Conservation (phyloP, 2,329 filamentous ascomycete species). For the Penicillium sp. region DNA sequence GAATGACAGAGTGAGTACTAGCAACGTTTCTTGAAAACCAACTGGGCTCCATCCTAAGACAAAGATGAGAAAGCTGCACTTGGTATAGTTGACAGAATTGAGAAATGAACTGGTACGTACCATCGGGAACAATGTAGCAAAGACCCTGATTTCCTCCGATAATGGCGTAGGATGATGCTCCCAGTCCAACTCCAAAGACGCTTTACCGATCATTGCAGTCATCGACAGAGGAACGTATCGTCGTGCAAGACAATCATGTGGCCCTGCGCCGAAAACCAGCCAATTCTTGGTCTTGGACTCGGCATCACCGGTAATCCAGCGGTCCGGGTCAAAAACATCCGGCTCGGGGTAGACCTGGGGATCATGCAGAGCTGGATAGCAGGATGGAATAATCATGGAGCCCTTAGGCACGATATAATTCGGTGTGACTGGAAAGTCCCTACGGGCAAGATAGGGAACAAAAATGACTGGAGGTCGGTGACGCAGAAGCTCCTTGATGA, state of each 20-base stretch:
- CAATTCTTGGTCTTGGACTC: constrained; percentile 50
- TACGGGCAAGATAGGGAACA: constrained; percentile 49
- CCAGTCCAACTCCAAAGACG: constrained; percentile 48
- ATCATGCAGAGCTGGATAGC: constrained; percentile 50
- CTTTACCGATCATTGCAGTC: constrained; percentile 51
- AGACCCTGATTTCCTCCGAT: constrained; percentile 40
- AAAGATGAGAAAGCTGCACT: too few species aligned
- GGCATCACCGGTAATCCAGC: constrained; percentile 50
- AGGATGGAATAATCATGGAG: constrained; percentile 48
- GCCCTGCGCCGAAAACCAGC: constrained; percentile 49
- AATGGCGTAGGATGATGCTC: constrained; percentile 43
- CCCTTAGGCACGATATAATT: constrained; percentile 48
- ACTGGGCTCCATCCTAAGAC: too few species aligned
- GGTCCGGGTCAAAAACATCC: constrained; percentile 47
- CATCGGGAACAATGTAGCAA: constrained; percentile 48
- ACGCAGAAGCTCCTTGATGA: constrained; percentile 51
- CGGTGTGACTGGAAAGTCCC: constrained; percentile 45
- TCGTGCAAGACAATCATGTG: constrained; percentile 48
- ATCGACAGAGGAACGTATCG: constrained; percentile 49
- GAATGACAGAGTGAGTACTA: too few species aligned
- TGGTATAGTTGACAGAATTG: too few species aligned
- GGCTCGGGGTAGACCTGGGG: constrained; percentile 46
- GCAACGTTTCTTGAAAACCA: too few species aligned
- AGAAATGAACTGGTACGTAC: too few species aligned
- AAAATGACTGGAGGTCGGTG: constrained; percentile 51